These are phyloP conservation scores for Amanita rubescens DNA, from an alignment of 768 basidiomycete genomes.

Conservation along the genomic window DNA sequence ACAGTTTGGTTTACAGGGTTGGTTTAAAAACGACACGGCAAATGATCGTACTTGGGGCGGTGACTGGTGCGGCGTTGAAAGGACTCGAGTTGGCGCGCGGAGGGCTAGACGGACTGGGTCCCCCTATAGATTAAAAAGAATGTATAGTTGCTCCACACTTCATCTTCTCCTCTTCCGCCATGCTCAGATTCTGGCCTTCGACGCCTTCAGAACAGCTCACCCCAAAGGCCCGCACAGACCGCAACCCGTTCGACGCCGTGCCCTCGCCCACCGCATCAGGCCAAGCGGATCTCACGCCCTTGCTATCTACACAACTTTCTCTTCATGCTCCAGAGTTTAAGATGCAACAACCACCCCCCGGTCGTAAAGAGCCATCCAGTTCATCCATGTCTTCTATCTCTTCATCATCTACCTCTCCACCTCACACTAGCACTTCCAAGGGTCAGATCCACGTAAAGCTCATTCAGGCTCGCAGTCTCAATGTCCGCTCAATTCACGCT, in stretches of 20 bases:
- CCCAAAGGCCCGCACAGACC: constrained; percentile 38
- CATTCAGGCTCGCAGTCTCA: constrained; percentile 82
- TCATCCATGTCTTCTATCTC: constrained; percentile 12
- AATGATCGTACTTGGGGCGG: constrained; percentile 45
- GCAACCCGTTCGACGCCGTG: constrained; percentile 55
- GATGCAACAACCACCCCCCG: constrained; percentile 56
- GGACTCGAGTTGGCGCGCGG: constrained; percentile 32
- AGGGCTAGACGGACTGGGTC: constrained; percentile 14
- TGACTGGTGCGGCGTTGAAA: constrained; percentile 49
- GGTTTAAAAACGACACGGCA: constrained; percentile 41
- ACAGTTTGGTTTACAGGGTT: constrained; percentile 51
- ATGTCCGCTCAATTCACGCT: constrained; percentile 55
- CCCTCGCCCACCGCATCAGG: constrained; percentile 24
- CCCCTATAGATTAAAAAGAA: constrained; percentile 10
- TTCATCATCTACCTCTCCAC: constrained; percentile 26
- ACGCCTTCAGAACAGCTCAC: constrained; percentile 49
- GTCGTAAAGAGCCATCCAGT: constrained; percentile 25
- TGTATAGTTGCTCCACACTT: constrained; percentile 10
- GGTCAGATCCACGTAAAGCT: constrained; percentile 95
- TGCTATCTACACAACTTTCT: constrained; percentile 52
- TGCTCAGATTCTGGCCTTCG: constrained; percentile 67
- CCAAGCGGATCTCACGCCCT: constrained; percentile 35
- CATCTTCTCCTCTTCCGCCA: constrained; percentile 23
- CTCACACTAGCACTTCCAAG: constrained; percentile 28
- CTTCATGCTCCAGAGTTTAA: constrained; percentile 83